A percentile compares a stretch with the other conserved stretches of the same genome.
Conservation (phyloP, 768 basidiomycete genomes). For the Collybia sordida region DNA sequence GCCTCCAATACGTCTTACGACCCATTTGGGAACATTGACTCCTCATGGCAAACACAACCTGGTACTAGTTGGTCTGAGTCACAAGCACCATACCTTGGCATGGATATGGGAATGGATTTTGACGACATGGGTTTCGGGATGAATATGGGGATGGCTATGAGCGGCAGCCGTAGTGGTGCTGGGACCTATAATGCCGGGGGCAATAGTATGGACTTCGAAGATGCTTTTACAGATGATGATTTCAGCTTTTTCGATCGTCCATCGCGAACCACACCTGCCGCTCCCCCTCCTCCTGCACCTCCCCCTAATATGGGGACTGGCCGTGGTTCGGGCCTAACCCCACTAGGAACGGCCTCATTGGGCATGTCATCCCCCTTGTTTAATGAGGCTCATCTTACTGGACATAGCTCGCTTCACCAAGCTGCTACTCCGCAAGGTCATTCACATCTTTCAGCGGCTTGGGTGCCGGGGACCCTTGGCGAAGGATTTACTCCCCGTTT, state of each 20-base stretch:
- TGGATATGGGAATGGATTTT: conserved; percentile 52
- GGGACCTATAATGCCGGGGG: background rate
- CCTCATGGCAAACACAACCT: conserved; percentile 30
- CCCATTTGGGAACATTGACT: conserved; percentile 29
- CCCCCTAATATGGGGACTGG: background rate
- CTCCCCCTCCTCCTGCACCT: conserved; percentile 6
- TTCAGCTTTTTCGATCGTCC: conserved; percentile 85
- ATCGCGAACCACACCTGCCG: conserved; percentile 19
- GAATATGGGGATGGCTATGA: background rate
- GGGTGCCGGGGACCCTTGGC: conserved; percentile 5
- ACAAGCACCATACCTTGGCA: conserved; percentile 18
- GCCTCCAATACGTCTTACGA: conserved; percentile 9
- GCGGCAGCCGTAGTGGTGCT: background rate
- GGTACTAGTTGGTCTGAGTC: too few relatives aligned
- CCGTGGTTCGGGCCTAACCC: conserved; percentile 18
- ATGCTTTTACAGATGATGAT: conserved; percentile 82
- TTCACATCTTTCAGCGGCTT: conserved; percentile 1
- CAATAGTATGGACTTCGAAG: conserved; percentile 49
- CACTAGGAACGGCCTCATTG: conserved; percentile 24
- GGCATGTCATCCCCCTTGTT: conserved; percentile 19
- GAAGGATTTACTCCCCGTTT: conserved; percentile 12
- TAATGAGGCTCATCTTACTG: conserved; percentile 20
- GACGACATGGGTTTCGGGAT: conserved; percentile 19
- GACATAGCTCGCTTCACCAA: conserved; percentile 10
- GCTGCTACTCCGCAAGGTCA: conserved; percentile 10